Base-by-base conservation (phyloP, 139 green algal species). In the Chlorella sp. region DNA sequence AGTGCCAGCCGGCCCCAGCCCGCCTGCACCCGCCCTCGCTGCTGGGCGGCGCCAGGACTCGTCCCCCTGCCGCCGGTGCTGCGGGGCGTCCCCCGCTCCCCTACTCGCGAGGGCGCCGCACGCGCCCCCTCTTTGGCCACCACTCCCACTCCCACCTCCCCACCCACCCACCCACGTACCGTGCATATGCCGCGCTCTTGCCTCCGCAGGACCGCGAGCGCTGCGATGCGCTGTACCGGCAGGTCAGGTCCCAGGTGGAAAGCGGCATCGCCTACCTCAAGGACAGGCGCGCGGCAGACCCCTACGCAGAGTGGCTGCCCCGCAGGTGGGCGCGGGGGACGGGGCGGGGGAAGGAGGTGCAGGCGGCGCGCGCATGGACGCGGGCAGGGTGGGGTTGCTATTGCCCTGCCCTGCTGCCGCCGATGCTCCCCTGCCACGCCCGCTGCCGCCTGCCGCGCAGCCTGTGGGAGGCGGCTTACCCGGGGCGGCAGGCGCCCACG, bases 401-500 rank as follows among this genome's bases (percentile, higher is more conserved):
- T n/a, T n/a, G n/a, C n/a, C n/a, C n/a, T n/a, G n/a, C n/a, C n/a
- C n/a, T n/a, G n/a, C n/a, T n/a, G n/a, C n/a, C n/a, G n/a, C n/a
- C n/a, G n/a, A n/a, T n/a, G n/a, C n/a, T n/a, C n/a, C n/a, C n/a
- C n/a, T n/a, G n/a, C n/a, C n/a, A n/a, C n/a, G n/a, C n/a, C n/a
- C n/a, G n/a, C n/a, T n/a, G n/a, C n/a, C n/a, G n/a, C n/a, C n/a
- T n/a, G n/a, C n/a, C n/a, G n/a, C n/a, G n/a, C n/a, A n/a, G n/a
- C n/a, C 41, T 91, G 56, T 97, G 95, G 42, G 94, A 98, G 79
- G 71, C 80, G 0, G 79, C 60, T 27, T 89, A 80, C 70, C 81
- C 80, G 19, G 86, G 83, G 27, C 33, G 76, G 11, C 87, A 92
- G 76, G 94, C 94, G 27, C 94, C 94, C 27, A 96, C 94, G 1